Base-by-base conservation (phyloP, 1,284 basidiomycete species). In the Ceratobasidium sp. region DNA sequence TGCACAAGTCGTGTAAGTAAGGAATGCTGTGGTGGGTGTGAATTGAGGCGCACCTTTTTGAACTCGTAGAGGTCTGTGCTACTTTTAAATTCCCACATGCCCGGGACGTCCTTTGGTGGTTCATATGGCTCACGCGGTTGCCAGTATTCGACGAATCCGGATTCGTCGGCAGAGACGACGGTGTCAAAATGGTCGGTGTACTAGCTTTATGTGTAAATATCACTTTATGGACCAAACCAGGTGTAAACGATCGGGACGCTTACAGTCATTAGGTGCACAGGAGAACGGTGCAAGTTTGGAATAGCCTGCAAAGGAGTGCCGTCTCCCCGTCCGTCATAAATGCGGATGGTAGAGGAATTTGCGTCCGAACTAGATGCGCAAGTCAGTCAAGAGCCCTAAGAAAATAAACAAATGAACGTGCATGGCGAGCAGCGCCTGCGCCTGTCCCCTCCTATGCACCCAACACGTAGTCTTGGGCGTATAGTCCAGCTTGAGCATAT, bases 91-190 rank as follows among this genome's bases (percentile, higher is more conserved):
- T 90, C 86, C 94, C 97, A 99, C 76, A 98, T 82, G 0, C 91
- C 91, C 0, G 89, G 86, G 4, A 93, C 85, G 72, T 91, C 88
- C 77, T 89, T 90, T 0, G 97, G 96, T 49, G 91, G 84, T 65
- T 90, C 90, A 79, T 95, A 98, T 0, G 94, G 93, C 79, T 97
- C 95, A 9, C 81, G 83, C 0, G 96, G 95, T 80, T 91, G 89
- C 98, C 98, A 99, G 82, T 98, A 98, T 81, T 99, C 98, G 66
- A 99, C 84, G 80, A 99, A 98, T 0, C 98, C 98, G 14, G 89
- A 90, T 80, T 96, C 92, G 80, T 99, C 98, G 2, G 95, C 95
- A 3, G 97, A 98, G 9, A 99, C 87, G 22, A 98, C 95, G 9
- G 92, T 93, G 80, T 98, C 92, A 81, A 92, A 96, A 78, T 87